phyloP scores from a whole-genome alignment of 192 early-diverging fungal species.

The Backusella tarrabulga region DNA sequence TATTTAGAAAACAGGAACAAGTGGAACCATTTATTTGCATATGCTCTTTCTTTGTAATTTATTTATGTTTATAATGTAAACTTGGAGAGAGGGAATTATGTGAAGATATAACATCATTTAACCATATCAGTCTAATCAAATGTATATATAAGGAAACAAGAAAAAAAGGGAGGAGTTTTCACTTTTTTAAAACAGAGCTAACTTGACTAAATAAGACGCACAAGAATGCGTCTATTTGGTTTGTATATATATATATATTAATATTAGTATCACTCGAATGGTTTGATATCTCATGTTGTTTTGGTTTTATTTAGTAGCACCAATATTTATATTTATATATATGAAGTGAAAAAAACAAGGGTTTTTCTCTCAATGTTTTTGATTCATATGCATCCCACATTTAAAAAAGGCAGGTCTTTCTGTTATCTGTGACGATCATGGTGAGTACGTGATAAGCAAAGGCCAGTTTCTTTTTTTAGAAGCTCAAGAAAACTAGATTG shows the following conservation, averaged over 20 bases:
- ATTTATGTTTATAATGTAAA: neutral
- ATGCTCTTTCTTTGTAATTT: neutral
- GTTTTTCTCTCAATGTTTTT: neutral
- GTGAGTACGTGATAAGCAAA: neutral
- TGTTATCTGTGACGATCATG: neutral
- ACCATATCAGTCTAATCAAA: neutral
- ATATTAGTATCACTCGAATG: neutral
- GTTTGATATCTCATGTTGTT: neutral
- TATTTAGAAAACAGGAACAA: slow-evolving; percentile 5
- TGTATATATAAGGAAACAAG: neutral
- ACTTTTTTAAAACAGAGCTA: neutral
- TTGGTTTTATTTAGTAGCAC: neutral
- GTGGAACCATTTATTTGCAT: neutral
- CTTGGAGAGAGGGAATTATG: neutral
- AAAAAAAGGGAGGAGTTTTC: neutral
- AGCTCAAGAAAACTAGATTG: neutral
- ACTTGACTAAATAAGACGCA: neutral
- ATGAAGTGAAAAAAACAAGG: neutral
- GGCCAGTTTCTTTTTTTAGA: neutral
- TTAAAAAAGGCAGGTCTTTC: neutral
- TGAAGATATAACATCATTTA: neutral
- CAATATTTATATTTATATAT: neutral
- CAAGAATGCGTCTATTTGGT: neutral
- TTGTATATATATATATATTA: neutral
- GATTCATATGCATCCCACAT: neutral